Evolutionary conservation across 2,329 filamentous ascomycete genomes (phyloP), one percentile per base, ranked within the genome.

Genomic region (Neonectria ditissima): DNA sequence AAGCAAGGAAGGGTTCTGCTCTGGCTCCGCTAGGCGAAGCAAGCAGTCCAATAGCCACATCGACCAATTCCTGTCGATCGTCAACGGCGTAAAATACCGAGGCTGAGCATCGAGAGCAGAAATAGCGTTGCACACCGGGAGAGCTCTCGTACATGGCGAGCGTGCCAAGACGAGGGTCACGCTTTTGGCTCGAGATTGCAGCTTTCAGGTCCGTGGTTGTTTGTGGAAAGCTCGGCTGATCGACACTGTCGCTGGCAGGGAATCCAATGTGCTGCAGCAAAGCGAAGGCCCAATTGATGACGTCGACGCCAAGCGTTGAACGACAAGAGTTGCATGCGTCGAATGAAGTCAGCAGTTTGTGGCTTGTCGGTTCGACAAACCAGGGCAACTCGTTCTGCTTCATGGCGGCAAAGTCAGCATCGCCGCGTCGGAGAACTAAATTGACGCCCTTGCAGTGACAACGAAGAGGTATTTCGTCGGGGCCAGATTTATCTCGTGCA

Each of bases 301-400:
- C 58, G 34, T 86, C 83, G 3, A 68, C 67, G 0, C 83, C 84
- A 2, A 76, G 75, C 3, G 76, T 76, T 8, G 80, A 65, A 2
- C 83, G 78, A 51, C 84, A 86, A 1, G 82, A 84, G 62, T 83
- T 75, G 72, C 84, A 86, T 1, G 74, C 79, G 50, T 85, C 84
- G 58, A 82, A 76, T 4, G 65, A 71, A 0, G 75, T 79, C 1
- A 80, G 66, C 2, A 73, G 68, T 67, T 83, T 85, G 48, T 80
- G 71, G 2, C 78, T 81, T 4, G 60, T 63, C 0, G 82, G 82
- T 41, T 84, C 80, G 14, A 86, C 73, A 53, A 80, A 83, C 62
- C 73, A 80, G 0, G 82, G 81, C 0, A 85, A 64, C 3, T 80
- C 69, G 2, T 65, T 63, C 2, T 76, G 68, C 1, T 41, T 13